Evolutionary conservation across 805 yeast species (phyloP), one percentile per base, ranked within the genome.

Genomic region (Yueomyces sp.): DNA sequence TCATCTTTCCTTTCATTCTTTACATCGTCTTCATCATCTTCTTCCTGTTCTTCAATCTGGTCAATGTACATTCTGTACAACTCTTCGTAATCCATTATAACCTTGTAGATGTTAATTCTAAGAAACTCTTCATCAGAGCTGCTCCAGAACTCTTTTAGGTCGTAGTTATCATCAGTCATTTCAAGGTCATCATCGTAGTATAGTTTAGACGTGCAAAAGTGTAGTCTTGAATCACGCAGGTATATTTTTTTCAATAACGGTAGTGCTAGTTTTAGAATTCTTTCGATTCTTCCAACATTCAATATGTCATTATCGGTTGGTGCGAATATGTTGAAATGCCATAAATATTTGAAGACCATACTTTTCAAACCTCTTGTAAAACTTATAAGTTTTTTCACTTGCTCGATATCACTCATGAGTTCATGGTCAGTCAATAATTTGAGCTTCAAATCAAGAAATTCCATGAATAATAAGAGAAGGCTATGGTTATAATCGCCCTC

Each of bases 1-100:
- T 54, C 37, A 50, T 56, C 36, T 49, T 58, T 57, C 54, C 37
- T 48, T 48, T 26, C 51, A 41, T 38, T 45, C 48, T 44, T 38
- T 12, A 47, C 51, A 52, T 26, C 52, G 54, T 42, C 66, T 68
- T 47, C 74, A 80, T 47, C 72, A 73, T 54, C 12, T 5, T 47
- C 51, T 4, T 43, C 40, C 19, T 19, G 19, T 28, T 51, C 53
- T 32, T 45, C 49, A 12, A 41, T 42, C 19, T 28, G 36, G 34
- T 49, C 49, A 3, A 45, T 41, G 36, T 47, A 48, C 5, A 46
- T 54, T 38, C 56, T 54, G 29, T 56, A 55, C 6, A 49, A 53
- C 26, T 50, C 51, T 34, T 56, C 62, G 28, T 52, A 59, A 31
- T 54, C 55, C 47, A 44, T 51, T 9, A 49, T 47, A 40, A 53